phyloP scores from a whole-genome alignment of 2,329 filamentous ascomycete genomes.

The Pseudogymnoascus sp. region DNA sequence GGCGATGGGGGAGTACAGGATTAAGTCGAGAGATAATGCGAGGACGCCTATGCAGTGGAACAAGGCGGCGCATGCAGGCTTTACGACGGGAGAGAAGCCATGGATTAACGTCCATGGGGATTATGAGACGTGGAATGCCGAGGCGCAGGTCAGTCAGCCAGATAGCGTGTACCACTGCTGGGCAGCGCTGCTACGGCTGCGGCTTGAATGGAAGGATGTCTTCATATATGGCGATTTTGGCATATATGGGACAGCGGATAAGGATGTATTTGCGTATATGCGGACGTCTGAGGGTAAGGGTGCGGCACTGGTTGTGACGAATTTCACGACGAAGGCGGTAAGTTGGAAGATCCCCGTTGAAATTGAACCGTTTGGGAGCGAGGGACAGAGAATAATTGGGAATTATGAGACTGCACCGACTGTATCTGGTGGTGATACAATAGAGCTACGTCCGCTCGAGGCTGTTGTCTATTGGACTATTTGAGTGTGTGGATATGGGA shows the following conservation, averaged over 20 bases:
- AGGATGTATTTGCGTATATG: slow-evolving; percentile 49
- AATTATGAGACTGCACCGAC: slow-evolving; percentile 13
- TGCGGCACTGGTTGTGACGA: slow-evolving; percentile 13
- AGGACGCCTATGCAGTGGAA: slow-evolving; percentile 68
- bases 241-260: slow-evolving; percentile 41
- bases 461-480: slow-evolving; percentile 13
- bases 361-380: slow-evolving; percentile 3
- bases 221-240: slow-evolving; percentile 61
- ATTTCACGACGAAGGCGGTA: slow-evolving; percentile 16
- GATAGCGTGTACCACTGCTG: slow-evolving; percentile 54
- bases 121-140: slow-evolving; percentile 55
- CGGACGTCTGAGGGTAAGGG: slow-evolving; percentile 24
- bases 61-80: slow-evolving; percentile 51
- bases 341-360: slow-evolving; percentile 14
- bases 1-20: slow-evolving; percentile 42
- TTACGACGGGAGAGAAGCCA: slow-evolving; percentile 48
- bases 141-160: slow-evolving; percentile 39
- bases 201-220: slow-evolving; percentile 53
- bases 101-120: slow-evolving; percentile 67
- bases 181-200: slow-evolving; percentile 46
- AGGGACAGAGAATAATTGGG: slow-evolving; percentile 11
- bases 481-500: not conserved
- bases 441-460: slow-evolving; percentile 17
- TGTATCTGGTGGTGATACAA: not conserved
- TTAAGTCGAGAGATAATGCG: slow-evolving; percentile 59